Conservation (phyloP, 495 filamentous ascomycete species). For the Aspergillus campestris region DNA sequence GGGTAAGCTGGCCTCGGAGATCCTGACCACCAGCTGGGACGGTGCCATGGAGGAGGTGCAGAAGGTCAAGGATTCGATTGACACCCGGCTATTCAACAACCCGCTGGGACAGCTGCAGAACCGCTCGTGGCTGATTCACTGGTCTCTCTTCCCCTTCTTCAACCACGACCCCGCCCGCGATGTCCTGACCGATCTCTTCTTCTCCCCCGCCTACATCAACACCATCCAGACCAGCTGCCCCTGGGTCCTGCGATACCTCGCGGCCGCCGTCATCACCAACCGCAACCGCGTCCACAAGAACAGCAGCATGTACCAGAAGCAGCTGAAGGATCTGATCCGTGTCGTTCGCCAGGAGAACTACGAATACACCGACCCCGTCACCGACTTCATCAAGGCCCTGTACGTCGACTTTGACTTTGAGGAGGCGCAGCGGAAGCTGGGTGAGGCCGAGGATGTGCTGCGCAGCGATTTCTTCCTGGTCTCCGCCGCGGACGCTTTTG, state of each 20-base stretch:
- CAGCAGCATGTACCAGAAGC: constrained; percentile 84
- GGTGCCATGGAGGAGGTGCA: constrained; percentile 89
- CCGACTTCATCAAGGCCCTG: constrained; percentile 89
- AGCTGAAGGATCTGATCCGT: constrained; percentile 91
- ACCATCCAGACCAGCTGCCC: constrained; percentile 97
- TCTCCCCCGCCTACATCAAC: constrained; percentile 94
- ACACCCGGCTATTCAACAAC: constrained; percentile 88
- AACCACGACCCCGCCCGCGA: constrained; percentile 91
- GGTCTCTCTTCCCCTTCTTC: constrained; percentile 98
- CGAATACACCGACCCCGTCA: constrained; percentile 94
- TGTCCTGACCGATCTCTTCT: constrained; percentile 86
- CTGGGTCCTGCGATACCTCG: constrained; percentile 92
- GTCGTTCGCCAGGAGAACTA: constrained; percentile 94
- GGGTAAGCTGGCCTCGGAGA: constrained; percentile 93
- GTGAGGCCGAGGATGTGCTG: constrained; percentile 84
- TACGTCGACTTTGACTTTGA: constrained; percentile 99
- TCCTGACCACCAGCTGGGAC: constrained; percentile 89
- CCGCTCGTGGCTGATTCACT: constrained; percentile 95
- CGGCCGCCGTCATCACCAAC: constrained; percentile 93
- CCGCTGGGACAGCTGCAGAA: constrained; percentile 88
- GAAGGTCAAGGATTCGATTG: constrained; percentile 88
- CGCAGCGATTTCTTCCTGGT: constrained; percentile 94
- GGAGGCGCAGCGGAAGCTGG: constrained; percentile 88
- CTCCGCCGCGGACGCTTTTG: constrained; percentile 75
- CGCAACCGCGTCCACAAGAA: constrained; percentile 72